phyloP scores from a whole-genome alignment of 1,284 basidiomycete species.

The Psilocybe mexicana region DNA sequence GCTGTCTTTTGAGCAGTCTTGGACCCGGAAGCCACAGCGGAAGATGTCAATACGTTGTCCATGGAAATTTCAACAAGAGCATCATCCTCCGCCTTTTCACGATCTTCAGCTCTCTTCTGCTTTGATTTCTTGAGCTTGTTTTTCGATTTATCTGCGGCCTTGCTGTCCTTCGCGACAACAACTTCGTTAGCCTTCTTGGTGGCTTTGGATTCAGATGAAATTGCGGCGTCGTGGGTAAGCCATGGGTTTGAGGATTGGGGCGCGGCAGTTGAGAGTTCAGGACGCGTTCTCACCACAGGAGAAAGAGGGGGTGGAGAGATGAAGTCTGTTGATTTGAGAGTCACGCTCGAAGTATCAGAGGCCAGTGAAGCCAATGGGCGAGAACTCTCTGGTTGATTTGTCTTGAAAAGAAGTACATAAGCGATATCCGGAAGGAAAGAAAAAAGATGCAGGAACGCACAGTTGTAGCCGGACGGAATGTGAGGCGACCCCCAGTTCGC shows the following conservation, averaged over 20 bases:
- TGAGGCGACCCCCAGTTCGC: slow-evolving; percentile 59
- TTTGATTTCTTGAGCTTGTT: slow-evolving; percentile 70
- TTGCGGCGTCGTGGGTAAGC: slow-evolving; percentile 48
- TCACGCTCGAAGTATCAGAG: slow-evolving; percentile 71
- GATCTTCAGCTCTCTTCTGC: slow-evolving; percentile 54
- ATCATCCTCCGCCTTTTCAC: slow-evolving; percentile 65
- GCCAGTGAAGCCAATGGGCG: slow-evolving; percentile 46
- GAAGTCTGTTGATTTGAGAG: slow-evolving; percentile 62
- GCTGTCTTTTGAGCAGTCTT: slow-evolving; percentile 18
- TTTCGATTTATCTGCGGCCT: slow-evolving; percentile 61
- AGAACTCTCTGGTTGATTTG: slow-evolving; percentile 14
- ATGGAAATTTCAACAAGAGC: slow-evolving; percentile 76
- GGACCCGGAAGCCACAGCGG: slow-evolving; percentile 10
- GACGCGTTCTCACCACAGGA: slow-evolving; percentile 24
- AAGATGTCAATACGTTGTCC: slow-evolving; percentile 50
- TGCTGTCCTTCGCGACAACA: slow-evolving; percentile 63
- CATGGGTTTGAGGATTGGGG: slow-evolving; percentile 63
- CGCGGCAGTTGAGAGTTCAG: slow-evolving; percentile 18
- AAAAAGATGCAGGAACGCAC: slow-evolving; percentile 32
- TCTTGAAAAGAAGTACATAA: slow-evolving; percentile 9
- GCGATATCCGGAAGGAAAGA: not conserved
- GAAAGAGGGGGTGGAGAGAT: slow-evolving; percentile 37
- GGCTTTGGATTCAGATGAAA: slow-evolving; percentile 33
- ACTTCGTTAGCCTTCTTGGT: slow-evolving; percentile 69
- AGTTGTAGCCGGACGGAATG: slow-evolving; percentile 50